These are phyloP conservation scores for Lithohypha guttulata DNA, from an alignment of 2,329 filamentous ascomycete genomes.

Conservation along the genomic window DNA sequence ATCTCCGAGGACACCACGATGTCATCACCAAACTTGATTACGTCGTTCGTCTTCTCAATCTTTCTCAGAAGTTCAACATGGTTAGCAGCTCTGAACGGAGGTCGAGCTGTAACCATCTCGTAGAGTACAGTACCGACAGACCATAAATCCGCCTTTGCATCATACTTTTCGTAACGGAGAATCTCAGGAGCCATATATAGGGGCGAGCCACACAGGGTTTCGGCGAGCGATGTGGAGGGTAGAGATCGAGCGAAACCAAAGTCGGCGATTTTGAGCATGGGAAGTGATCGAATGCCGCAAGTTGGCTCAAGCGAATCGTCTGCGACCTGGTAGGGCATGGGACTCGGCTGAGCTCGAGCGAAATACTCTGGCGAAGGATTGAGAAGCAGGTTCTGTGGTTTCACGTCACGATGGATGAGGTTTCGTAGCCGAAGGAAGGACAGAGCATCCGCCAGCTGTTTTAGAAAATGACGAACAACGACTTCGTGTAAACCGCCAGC, in stretches of 20 bases:
- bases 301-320: conserved; percentile 71
- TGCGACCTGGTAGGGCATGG: conserved; percentile 65
- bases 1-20: conserved; percentile 61
- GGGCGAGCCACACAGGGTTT: conserved; percentile 92
- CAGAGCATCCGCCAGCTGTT: conserved; percentile 85
- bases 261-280: conserved; percentile 95
- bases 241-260: conserved; percentile 96
- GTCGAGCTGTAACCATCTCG: conserved; percentile 85
- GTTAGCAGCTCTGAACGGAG: conserved; percentile 84
- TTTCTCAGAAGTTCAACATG: conserved; percentile 87
- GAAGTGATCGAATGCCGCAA: conserved; percentile 70
- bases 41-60: conserved; percentile 81
- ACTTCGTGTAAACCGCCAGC: conserved; percentile 90
- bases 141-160: conserved; percentile 94
- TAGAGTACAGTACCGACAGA: conserved; percentile 91
- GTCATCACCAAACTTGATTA: conserved; percentile 70
- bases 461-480: conserved; percentile 89
- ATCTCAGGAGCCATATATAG: conserved; percentile 99
- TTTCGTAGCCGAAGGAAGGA: conserved; percentile 76
- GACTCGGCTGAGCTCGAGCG: conserved; percentile 48
- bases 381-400: conserved; percentile 88
- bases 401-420: conserved; percentile 92
- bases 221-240: conserved; percentile 80
- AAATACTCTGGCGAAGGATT: conserved; percentile 69
- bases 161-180: conserved; percentile 90